Conservation (phyloP, 371 early-diverging fungal genomes). For the Circinella minor region DNA sequence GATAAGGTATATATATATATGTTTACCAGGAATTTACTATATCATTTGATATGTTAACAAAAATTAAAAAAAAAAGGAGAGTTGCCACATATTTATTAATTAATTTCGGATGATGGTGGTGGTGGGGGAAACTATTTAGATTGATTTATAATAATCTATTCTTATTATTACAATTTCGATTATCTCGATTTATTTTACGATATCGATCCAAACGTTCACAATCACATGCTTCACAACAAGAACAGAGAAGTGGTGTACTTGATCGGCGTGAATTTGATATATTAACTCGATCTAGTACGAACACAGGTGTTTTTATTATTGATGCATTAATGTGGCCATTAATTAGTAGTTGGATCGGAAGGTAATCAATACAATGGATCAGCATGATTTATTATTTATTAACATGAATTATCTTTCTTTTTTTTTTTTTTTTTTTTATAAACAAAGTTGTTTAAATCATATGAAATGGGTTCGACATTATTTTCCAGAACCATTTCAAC, state of each 20-base stretch:
- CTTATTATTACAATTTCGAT: constrained; percentile 13
- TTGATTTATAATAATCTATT: constrained; percentile 51
- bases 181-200: constrained; percentile 34
- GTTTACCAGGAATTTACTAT: too few relatives aligned
- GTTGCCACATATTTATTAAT: too few relatives aligned
- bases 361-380: constrained; percentile 8
- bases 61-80: too few relatives aligned
- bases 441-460: constrained; percentile 47
- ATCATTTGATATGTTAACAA: too few relatives aligned
- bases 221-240: background rate
- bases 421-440: background rate
- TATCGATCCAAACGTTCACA: constrained; percentile 2
- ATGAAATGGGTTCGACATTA: constrained; percentile 49
- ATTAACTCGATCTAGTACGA: background rate
- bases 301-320: constrained; percentile 53
- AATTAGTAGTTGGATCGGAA: constrained; percentile 47
- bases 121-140: constrained; percentile 16
- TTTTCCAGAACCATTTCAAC: constrained; percentile 62
- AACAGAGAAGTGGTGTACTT: background rate
- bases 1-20: constrained; percentile 36
- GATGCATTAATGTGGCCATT: constrained; percentile 60
- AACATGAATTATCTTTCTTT: background rate
- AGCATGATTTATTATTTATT: too few relatives aligned
- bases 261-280: constrained; percentile 12
- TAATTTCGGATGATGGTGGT: too few relatives aligned